Conservation (phyloP, 805 yeast species). For the Kazachstania africana region DNA sequence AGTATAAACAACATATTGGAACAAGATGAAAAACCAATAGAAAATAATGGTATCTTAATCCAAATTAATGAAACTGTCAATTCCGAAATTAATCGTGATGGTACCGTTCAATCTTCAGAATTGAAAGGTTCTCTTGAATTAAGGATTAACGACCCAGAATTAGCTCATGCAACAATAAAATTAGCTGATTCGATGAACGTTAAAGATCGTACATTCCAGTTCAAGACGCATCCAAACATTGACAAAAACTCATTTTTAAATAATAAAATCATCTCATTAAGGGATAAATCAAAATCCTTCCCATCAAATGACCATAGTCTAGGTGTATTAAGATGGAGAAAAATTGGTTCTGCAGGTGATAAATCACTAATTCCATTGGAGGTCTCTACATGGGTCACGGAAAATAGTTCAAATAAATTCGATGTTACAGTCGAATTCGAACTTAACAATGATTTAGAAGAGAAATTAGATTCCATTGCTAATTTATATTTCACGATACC, state of each 20-base stretch:
- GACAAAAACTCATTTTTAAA: constrained; percentile 61
- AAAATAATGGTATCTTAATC: constrained; percentile 70
- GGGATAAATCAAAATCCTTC: constrained; percentile 69
- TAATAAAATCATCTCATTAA: constrained; percentile 51
- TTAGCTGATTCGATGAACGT: constrained; percentile 39
- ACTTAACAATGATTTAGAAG: constrained; percentile 35
- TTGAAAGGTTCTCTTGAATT: constrained; percentile 85
- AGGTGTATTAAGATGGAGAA: constrained; percentile 90
- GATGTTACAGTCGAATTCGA: constrained; percentile 88
- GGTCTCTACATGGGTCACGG: constrained; percentile 74
- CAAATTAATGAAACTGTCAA: constrained; percentile 65
- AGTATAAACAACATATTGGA: constrained; percentile 2
- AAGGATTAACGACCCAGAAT: constrained; percentile 66
- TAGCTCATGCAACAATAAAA: constrained; percentile 54
- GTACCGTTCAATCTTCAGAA: constrained; percentile 57
- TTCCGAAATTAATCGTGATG: constrained; percentile 77
- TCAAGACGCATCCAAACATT: constrained; percentile 93
- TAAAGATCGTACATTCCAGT: constrained; percentile 42
- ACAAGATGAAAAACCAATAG: constrained; percentile 22
- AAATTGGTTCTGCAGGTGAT: constrained; percentile 50
- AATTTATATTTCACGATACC: constrained; percentile 51
- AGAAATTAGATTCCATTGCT: constrained; percentile 24
- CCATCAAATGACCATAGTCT: constrained; percentile 85
- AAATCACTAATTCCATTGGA: constrained; percentile 48
- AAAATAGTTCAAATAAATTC: constrained; percentile 38